These are phyloP conservation scores for Ilex paraguariensis DNA, from an alignment of 305 asterid species.

Conservation along the genomic window DNA sequence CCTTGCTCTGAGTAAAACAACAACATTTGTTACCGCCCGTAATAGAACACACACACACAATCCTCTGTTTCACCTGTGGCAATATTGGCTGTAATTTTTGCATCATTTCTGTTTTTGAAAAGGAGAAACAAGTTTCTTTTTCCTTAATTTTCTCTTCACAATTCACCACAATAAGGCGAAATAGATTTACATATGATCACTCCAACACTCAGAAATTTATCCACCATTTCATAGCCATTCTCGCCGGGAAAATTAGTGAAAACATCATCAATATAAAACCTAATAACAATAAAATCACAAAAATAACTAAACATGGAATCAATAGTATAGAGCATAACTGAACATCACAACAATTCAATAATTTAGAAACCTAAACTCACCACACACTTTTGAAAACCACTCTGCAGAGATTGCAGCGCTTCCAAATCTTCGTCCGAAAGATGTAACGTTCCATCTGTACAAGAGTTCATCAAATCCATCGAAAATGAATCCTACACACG, in stretches of 20 bases:
- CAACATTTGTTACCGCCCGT: no score
- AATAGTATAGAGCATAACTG: not conserved
- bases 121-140: not conserved
- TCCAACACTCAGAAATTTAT: not conserved
- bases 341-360: not conserved
- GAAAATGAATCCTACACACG: not conserved
- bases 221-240: not conserved
- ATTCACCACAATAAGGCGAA: not conserved
- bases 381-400: slow-evolving; percentile 74
- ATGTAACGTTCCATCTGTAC: slow-evolving; percentile 42
- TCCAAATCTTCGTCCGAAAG: slow-evolving; percentile 57
- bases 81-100: no score
- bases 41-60: no score
- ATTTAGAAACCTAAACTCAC: slow-evolving; percentile 36
- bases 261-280: not conserved
- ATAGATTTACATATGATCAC: not conserved
- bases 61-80: no score
- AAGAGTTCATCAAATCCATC: not conserved
- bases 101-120: not conserved
- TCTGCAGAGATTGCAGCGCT: slow-evolving; percentile 56
- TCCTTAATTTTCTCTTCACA: not conserved
- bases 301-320: not conserved
- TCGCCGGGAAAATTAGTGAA: not conserved
- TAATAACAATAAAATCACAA: not conserved
- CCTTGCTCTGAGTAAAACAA: no score